A percentile compares a stretch with the other conserved stretches of the same genome.
These are phyloP conservation scores for Boletellus deceptivus DNA, from an alignment of 1,284 basidiomycete genomes.

Conservation along the genomic window DNA sequence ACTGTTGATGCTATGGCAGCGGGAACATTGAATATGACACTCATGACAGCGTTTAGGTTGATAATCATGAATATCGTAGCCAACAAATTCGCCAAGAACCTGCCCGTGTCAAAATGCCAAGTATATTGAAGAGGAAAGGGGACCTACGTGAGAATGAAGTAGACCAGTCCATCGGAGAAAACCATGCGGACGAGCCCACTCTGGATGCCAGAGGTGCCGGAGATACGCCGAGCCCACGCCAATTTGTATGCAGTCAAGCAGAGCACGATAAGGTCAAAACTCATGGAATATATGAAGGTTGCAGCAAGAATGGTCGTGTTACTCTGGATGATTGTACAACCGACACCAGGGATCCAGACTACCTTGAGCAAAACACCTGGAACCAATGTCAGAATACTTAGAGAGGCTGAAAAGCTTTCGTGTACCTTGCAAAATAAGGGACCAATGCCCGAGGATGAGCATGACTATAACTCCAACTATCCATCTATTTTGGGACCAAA, in stretches of 20 bases:
- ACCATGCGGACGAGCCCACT: slow-evolving; percentile 31
- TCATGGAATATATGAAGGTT: slow-evolving; percentile 48
- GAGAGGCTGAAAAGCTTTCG: not conserved
- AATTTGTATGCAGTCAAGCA: slow-evolving; percentile 39
- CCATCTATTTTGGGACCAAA: slow-evolving; percentile 37
- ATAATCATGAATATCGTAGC: slow-evolving; percentile 36
- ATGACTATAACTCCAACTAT: slow-evolving; percentile 25
- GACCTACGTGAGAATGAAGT: slow-evolving; percentile 35
- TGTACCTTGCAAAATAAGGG: slow-evolving; percentile 33
- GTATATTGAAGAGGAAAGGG: not conserved
- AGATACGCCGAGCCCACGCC: slow-evolving; percentile 25
- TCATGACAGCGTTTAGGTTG: slow-evolving; percentile 34
- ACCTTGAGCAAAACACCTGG: slow-evolving; percentile 42
- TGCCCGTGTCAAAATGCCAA: slow-evolving; percentile 5
- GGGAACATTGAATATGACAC: slow-evolving; percentile 37
- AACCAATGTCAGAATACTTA: not conserved
- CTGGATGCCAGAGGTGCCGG: slow-evolving; percentile 18
- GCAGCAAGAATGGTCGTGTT: slow-evolving; percentile 41
- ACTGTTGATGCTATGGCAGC: slow-evolving; percentile 43
- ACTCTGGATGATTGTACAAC: slow-evolving; percentile 38
- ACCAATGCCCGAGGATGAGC: slow-evolving; percentile 37
- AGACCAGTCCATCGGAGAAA: slow-evolving; percentile 34
- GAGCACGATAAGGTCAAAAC: slow-evolving; percentile 45
- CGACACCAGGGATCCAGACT: slow-evolving; percentile 33
- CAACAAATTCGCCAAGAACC: slow-evolving; percentile 35